phyloP scores from a whole-genome alignment of 2,329 filamentous ascomycete species.

The Aspergillus vadensis region DNA sequence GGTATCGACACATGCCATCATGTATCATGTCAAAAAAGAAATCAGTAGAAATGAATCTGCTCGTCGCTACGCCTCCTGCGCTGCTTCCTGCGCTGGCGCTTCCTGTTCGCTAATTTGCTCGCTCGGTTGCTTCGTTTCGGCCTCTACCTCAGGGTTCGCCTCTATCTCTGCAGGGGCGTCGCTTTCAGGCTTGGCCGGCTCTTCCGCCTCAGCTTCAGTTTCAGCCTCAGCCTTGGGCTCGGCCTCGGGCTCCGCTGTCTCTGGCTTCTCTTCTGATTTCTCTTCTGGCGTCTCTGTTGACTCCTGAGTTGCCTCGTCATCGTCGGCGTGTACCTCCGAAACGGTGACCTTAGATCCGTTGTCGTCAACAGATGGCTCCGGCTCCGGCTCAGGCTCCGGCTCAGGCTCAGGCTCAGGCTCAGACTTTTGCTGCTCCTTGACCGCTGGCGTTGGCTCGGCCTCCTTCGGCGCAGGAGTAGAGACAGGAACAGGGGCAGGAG shows the following conservation, averaged over 20 bases:
- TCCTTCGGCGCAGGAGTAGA: slow-evolving; percentile 6
- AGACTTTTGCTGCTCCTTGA: slow-evolving; percentile 12
- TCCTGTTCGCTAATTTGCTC: slow-evolving; percentile 6
- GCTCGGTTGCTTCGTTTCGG: slow-evolving; percentile 2
- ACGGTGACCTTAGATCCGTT: slow-evolving; percentile 22
- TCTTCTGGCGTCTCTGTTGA: background rate
- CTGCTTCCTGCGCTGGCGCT: slow-evolving; percentile 5
- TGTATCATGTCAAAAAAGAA: slow-evolving; percentile 13
- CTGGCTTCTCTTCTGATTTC: background rate
- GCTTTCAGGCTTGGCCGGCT: background rate
- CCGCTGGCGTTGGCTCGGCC: slow-evolving; percentile 18
- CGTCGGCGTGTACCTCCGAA: slow-evolving; percentile 22
- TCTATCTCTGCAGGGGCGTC: slow-evolving; percentile 1
- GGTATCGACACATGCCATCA: slow-evolving; percentile 17
- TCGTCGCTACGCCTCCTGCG: slow-evolving; percentile 15
- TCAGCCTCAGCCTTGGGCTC: slow-evolving; percentile 9
- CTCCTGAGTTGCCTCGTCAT: slow-evolving; percentile 14
- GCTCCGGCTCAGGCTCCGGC: background rate
- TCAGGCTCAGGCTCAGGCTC: background rate
- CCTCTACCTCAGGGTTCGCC: slow-evolving; percentile 10
- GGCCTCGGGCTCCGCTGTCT: slow-evolving; percentile 12
- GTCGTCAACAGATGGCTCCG: slow-evolving; percentile 8
- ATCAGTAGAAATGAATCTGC: background rate
- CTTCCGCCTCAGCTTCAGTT: background rate
- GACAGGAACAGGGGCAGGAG: background rate